Percentiles rank a stretch among this genome's conserved stretches.
Evolutionary conservation across 2,329 filamentous ascomycete genomes (phyloP).

Genomic region (Stagonosporopsis chrysanthemi): DNA sequence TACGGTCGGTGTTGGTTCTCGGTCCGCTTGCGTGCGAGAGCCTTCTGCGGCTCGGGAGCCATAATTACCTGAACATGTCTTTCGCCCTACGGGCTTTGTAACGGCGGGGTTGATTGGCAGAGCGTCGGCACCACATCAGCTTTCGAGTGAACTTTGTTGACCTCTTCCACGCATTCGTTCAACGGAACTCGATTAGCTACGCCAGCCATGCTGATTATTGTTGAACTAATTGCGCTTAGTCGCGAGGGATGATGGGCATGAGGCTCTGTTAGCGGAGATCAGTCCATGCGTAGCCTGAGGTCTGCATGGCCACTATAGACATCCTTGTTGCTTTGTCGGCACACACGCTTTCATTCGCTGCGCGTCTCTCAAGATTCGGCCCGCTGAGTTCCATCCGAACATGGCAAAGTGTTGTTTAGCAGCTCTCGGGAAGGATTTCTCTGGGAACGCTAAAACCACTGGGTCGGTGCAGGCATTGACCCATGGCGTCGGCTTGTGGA

Average conservation of each 20-base stretch:
- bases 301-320: not conserved
- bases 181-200: not conserved
- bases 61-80: conserved; percentile 20
- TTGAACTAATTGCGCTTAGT: conserved; percentile 8
- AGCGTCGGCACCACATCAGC: conserved; percentile 10
- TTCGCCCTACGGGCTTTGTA: conserved; percentile 5
- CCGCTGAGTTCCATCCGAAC: conserved; percentile 11
- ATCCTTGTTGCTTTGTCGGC: not conserved
- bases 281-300: conserved; percentile 17
- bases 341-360: conserved; percentile 8
- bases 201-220: conserved; percentile 5
- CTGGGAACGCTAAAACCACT: conserved; percentile 20
- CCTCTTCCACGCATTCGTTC: not conserved
- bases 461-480: conserved; percentile 13
- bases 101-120: conserved; percentile 17
- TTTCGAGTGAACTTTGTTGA: conserved; percentile 12
- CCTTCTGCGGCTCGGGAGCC: conserved; percentile 3
- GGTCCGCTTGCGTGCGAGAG: conserved; percentile 8
- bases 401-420: conserved; percentile 11
- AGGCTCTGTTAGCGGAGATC: conserved; percentile 30
- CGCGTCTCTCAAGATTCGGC: not conserved
- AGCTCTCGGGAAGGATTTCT: conserved; percentile 15
- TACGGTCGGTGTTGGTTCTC: conserved; percentile 2
- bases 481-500: conserved; percentile 14
- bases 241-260: conserved; percentile 13